phyloP scores from a whole-genome alignment of 306 rosid species.

The Citrullus colocynthis region DNA sequence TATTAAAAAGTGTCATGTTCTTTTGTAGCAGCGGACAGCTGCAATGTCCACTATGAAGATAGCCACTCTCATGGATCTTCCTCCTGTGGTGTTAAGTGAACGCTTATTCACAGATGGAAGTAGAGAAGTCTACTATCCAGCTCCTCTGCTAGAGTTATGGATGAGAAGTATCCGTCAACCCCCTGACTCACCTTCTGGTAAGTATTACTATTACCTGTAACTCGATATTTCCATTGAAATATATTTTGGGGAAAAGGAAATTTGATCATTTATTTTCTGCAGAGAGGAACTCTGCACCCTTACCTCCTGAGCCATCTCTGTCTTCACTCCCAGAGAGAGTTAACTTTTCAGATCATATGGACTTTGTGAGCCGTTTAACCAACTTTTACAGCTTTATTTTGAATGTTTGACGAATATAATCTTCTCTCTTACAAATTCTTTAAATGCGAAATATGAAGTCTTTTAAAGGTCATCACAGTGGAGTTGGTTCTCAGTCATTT shows the following conservation, averaged over 20 bases:
- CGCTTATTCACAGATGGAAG: slow-evolving; percentile 33
- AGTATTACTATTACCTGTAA: slow-evolving; percentile 5
- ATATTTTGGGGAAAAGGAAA: background rate
- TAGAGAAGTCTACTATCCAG: slow-evolving; percentile 52
- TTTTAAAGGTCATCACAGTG: slow-evolving; percentile 37
- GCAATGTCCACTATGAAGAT: slow-evolving; percentile 36
- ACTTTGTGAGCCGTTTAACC: slow-evolving; percentile 27
- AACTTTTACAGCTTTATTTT: background rate
- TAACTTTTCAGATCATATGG: slow-evolving; percentile 24
- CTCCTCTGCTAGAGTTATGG: slow-evolving; percentile 56
- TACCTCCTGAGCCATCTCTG: slow-evolving; percentile 46
- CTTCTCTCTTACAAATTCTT: slow-evolving; percentile 9
- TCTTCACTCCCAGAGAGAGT: slow-evolving; percentile 29
- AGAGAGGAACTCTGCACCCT: slow-evolving; percentile 33
- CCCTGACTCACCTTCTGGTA: slow-evolving; percentile 56
- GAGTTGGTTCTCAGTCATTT: slow-evolving; percentile 26
- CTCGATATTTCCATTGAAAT: background rate
- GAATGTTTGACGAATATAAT: background rate
- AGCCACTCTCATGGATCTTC: slow-evolving; percentile 57
- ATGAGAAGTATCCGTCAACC: slow-evolving; percentile 37
- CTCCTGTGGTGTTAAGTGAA: slow-evolving; percentile 43
- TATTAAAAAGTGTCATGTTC: background rate
- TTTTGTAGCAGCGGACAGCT: slow-evolving; percentile 25
- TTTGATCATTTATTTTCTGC: slow-evolving; percentile 14
- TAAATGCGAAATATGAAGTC: slow-evolving; percentile 30